phyloP scores from a whole-genome alignment of 495 filamentous ascomycete genomes.

The Penicillium crystallinum region DNA sequence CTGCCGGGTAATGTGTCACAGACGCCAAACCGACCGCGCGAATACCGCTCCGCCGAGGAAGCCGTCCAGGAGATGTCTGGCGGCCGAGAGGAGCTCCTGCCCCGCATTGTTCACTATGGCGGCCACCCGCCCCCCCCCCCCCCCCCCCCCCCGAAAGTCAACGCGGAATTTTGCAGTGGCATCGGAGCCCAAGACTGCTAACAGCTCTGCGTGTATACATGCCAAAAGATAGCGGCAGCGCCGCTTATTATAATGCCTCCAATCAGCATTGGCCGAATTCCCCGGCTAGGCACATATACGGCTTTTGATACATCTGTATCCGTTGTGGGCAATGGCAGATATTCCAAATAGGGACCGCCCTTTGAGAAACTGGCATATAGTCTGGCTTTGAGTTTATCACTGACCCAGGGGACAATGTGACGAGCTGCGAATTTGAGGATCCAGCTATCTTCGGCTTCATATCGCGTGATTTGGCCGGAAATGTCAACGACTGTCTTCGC shows the following conservation, averaged over 20 bases:
- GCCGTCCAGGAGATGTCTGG: constrained; percentile 84
- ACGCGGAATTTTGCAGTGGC: too few species aligned
- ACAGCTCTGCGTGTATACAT: background rate
- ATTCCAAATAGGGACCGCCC: constrained; percentile 11
- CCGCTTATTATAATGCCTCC: background rate
- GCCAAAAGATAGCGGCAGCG: background rate
- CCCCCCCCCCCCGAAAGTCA: constrained; percentile 43
- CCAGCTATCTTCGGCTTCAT: constrained; percentile 14
- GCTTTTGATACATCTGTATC: background rate
- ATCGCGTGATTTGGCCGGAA: constrained; percentile 16
- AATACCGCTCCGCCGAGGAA: constrained; percentile 94
- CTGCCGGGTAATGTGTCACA: constrained; percentile 47
- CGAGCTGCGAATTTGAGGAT: constrained; percentile 10
- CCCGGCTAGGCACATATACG: background rate
- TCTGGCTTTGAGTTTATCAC: constrained; percentile 10
- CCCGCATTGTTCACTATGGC: constrained; percentile 90
- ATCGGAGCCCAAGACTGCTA: background rate
- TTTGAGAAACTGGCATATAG: constrained; percentile 10
- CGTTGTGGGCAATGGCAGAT: constrained; percentile 4
- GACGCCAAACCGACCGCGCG: constrained; percentile 61
- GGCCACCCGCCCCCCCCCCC: constrained; percentile 87
- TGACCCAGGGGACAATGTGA: constrained; percentile 7
- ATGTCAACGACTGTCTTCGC: constrained; percentile 6
- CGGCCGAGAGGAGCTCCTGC: constrained; percentile 84
- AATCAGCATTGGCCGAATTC: background rate